Base-by-base conservation (phyloP, 2,329 filamentous ascomycete genomes). In the Epichloe bromicola region DNA sequence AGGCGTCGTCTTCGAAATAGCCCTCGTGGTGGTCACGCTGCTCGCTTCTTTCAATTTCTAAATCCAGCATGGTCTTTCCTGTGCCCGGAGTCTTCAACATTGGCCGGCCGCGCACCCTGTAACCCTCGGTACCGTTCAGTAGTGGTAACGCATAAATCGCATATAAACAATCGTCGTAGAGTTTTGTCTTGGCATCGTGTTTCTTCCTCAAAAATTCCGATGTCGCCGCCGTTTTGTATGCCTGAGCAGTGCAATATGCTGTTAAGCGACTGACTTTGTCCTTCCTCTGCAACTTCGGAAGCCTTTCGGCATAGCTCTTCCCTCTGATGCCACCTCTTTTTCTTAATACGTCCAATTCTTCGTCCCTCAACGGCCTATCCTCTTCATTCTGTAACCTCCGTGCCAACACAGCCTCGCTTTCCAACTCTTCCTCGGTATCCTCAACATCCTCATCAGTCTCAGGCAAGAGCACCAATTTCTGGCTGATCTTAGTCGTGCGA, bases 131-230 rank as follows among this genome's bases (percentile, higher is more conserved):
- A 1, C 91, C 93, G 2, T 88, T 85, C 50, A 97, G 74, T 15
- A 98, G 71, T 5, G 93, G 93, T 33, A 96, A 72, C 63, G 96
- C 90, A 66, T 98, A 98, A 46, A 95, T 91, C 26, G 85, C 88
- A 64, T 98, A 98, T 23, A 98, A 73, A 63, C 93, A 98, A 67
- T 98, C 93, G 66, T 98, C 93, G 68, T 98, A 98, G 5, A 97
- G 75, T 69, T 98, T 98, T 14, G 91, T 95, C 68, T 89, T 85
- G 1, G 90, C 91, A 34, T 86, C 83, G 69, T 98, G 93, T 61
- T 84, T 85, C 56, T 87, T 86, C 59, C 86, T 85, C 54, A 96
- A 74, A 98, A 98, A 98, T 36, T 87, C 81, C 14, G 90, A 88
- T n/a, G 89, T 88, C 26, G 83, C 79, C 59, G 86, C 85, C 70